A percentile compares a stretch with the other conserved stretches of the same genome.
Evolutionary conservation across 1,139 yeast genomes (phyloP).

Genomic region (Kodamaea anthophila): DNA sequence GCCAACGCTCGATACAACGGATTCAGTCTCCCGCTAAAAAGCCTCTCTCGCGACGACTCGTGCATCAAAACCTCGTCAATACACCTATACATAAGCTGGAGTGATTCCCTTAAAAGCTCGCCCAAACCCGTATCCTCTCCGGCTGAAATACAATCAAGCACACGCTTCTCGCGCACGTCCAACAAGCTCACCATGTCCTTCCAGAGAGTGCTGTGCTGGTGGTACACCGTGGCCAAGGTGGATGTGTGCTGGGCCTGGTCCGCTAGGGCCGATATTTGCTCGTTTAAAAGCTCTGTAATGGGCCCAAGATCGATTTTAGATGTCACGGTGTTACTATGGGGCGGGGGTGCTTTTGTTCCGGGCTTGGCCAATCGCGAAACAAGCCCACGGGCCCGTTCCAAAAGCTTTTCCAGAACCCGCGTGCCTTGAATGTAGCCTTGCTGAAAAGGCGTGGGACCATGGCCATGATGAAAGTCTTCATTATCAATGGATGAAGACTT

Average conservation of each 20-base stretch:
- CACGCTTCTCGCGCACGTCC: slow-evolving; percentile 22
- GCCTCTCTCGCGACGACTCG: slow-evolving; percentile 7
- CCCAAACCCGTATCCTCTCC: slow-evolving; percentile 6
- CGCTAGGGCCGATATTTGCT: slow-evolving; percentile 24
- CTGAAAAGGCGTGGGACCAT: slow-evolving; percentile 29
- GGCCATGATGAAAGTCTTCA: slow-evolving; percentile 17
- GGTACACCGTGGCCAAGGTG: slow-evolving; percentile 23
- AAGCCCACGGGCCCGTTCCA: slow-evolving; percentile 14
- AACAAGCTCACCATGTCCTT: slow-evolving; percentile 29
- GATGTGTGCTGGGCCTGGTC: slow-evolving; percentile 24
- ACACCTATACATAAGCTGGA: slow-evolving; percentile 7
- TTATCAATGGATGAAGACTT: slow-evolving; percentile 4
- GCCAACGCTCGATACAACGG: slow-evolving; percentile 14
- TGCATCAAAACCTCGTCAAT: slow-evolving; percentile 6
- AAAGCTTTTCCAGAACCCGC: slow-evolving; percentile 22
- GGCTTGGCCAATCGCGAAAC: slow-evolving; percentile 4
- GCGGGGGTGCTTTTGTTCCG: slow-evolving; percentile 11
- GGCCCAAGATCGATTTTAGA: slow-evolving; percentile 33
- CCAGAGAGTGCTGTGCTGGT: slow-evolving; percentile 31
- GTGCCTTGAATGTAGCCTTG: slow-evolving; percentile 33
- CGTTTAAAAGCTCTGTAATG: slow-evolving; percentile 23
- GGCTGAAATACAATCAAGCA: slow-evolving; percentile 16
- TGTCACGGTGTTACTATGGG: slow-evolving; percentile 26
- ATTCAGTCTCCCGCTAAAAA: too few relatives aligned
- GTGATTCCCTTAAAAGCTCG: slow-evolving; percentile 8